These are phyloP conservation scores for Lolium perenne DNA, from an alignment of 176 grass and related monocot species.

Conservation along the genomic window DNA sequence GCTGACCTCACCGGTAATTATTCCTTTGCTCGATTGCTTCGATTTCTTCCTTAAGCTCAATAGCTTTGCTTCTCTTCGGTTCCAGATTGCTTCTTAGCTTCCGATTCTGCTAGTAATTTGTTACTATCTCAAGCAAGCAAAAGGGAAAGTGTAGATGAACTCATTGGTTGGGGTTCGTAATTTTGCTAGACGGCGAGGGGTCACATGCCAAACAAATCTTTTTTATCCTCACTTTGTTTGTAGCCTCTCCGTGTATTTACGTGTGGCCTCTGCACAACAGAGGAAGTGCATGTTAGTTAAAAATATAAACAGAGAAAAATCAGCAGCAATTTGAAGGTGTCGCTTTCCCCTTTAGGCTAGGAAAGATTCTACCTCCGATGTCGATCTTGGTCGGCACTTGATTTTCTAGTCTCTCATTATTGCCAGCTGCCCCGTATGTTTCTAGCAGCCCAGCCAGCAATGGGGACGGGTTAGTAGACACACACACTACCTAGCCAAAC, in stretches of 20 bases:
- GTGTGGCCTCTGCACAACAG: not conserved
- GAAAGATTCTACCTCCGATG: conserved; percentile 51
- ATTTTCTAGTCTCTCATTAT: not conserved
- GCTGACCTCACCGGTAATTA: conserved; percentile 78
- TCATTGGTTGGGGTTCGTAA: not conserved
- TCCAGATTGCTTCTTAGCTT: not conserved
- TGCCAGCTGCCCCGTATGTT: conserved; percentile 47
- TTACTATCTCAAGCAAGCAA: not conserved
- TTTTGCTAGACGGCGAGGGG: conserved; percentile 5
- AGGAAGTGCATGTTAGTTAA: no score
- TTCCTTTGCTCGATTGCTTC: not conserved
- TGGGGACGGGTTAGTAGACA: not conserved
- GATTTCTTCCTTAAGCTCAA: not conserved
- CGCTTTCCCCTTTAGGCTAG: conserved; percentile 46
- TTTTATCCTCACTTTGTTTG: no score
- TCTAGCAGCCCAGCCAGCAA: conserved; percentile 4
- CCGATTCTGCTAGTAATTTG: not conserved
- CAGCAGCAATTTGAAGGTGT: not conserved
- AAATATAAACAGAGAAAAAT: not conserved
- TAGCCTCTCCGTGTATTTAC: not conserved
- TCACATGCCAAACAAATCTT: not conserved
- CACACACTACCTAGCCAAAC: conserved; percentile 3
- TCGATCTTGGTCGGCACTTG: conserved; percentile 19
- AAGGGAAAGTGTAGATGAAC: not conserved
- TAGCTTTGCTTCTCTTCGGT: not conserved